Conservation (phyloP, 139 green algal genomes). For the Yamagishiella unicocca region DNA sequence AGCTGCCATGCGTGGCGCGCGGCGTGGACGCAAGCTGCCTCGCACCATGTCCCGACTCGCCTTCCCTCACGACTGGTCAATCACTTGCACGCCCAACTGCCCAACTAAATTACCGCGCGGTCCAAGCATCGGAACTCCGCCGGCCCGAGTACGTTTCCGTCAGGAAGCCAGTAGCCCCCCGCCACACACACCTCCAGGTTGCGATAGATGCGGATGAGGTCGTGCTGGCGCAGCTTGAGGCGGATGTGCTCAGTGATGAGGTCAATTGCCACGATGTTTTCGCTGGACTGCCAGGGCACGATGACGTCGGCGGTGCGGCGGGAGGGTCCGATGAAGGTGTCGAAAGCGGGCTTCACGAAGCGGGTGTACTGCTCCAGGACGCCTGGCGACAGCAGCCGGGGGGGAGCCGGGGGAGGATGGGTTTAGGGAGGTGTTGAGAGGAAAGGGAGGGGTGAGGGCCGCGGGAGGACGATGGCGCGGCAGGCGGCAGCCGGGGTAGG, state of each 20-base stretch:
- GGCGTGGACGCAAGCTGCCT: too few species aligned
- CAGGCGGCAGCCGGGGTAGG: too few species aligned
- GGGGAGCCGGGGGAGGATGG: neutral
- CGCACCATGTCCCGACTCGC: too few species aligned
- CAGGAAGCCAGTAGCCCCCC: too few species aligned
- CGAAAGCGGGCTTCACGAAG: slow-evolving; percentile 96
- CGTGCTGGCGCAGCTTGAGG: slow-evolving; percentile 93
- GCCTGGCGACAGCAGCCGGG: slow-evolving; percentile 36
- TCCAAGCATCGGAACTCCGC: too few species aligned
- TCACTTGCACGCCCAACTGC: too few species aligned
- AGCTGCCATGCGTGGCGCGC: too few species aligned
- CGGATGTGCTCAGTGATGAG: slow-evolving; percentile 98
- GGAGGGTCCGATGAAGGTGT: slow-evolving; percentile 88
- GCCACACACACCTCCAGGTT: slow-evolving; percentile 76
- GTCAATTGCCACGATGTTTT: slow-evolving; percentile 95
- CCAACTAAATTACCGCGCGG: too few species aligned
- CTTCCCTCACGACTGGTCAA: too few species aligned
- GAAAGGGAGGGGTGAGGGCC: neutral
- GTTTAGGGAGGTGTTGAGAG: neutral
- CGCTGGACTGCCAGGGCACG: slow-evolving; percentile 86
- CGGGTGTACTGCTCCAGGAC: slow-evolving; percentile 96
- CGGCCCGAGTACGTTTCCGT: too few species aligned
- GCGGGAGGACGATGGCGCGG: neutral
- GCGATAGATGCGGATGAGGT: slow-evolving; percentile 93
- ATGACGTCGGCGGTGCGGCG: slow-evolving; percentile 90